Evolutionary conservation across 2,329 filamentous ascomycete species (phyloP).

Genomic region (Clonostachys solani): DNA sequence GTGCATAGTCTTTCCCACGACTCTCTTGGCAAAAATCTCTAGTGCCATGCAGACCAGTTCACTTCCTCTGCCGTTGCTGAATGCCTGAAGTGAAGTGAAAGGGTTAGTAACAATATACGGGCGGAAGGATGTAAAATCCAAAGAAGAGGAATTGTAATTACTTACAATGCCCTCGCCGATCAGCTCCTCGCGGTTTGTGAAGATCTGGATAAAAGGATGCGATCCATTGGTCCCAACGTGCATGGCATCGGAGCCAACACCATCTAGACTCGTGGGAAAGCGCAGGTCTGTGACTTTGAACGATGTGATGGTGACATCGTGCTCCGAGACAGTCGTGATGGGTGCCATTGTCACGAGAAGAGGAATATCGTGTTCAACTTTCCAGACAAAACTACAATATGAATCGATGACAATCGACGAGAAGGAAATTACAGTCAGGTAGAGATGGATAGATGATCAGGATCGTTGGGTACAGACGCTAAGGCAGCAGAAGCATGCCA

Average conservation of each 20-base stretch:
- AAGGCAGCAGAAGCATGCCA: too few species aligned
- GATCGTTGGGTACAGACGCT: too few species aligned
- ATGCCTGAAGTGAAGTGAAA: constrained; percentile 42
- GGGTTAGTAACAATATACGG: neutral
- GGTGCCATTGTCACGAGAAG: constrained; percentile 3
- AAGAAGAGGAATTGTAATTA: neutral
- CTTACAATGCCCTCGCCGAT: constrained; percentile 74
- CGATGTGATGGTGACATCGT: constrained; percentile 65
- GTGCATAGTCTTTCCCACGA: constrained; percentile 71
- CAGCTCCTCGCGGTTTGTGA: constrained; percentile 64
- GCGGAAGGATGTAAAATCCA: neutral
- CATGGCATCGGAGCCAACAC: constrained; percentile 94
- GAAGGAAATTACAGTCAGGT: too few species aligned
- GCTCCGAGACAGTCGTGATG: constrained; percentile 3
- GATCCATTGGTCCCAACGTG: constrained; percentile 92
- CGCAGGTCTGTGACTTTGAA: constrained; percentile 70
- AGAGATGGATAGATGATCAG: too few species aligned
- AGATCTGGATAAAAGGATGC: constrained; percentile 82
- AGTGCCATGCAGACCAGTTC: constrained; percentile 88
- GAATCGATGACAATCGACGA: too few species aligned
- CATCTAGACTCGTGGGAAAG: constrained; percentile 88
- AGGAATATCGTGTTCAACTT: neutral
- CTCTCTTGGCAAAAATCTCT: constrained; percentile 68
- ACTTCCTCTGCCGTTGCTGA: constrained; percentile 86
- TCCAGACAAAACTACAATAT: neutral